A percentile compares a stretch with the other conserved stretches of the same genome.
These are phyloP conservation scores for Coemansia sp. DNA, from an alignment of 192 early-diverging fungal species.

Conservation along the genomic window DNA sequence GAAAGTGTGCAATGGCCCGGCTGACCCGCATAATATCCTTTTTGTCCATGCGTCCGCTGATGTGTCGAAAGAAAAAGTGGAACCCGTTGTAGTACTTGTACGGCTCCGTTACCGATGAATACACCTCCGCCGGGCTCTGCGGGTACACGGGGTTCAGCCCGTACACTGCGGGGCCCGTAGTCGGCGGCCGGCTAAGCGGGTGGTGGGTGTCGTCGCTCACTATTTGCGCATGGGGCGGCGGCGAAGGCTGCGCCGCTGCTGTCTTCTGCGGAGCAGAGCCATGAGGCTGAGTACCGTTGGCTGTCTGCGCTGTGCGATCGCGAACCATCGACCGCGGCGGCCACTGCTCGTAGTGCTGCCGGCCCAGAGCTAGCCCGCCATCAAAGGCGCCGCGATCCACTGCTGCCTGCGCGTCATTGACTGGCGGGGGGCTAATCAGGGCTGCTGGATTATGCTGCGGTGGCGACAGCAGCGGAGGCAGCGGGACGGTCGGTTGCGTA, in stretches of 20 bases:
- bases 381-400: background rate
- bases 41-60: constrained; percentile 82
- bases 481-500: background rate
- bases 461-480: background rate
- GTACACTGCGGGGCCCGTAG: constrained; percentile 44
- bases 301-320: background rate
- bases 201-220: constrained; percentile 17
- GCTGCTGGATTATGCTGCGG: constrained; percentile 5
- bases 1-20: constrained; percentile 80
- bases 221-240: constrained; percentile 20
- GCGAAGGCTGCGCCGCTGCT: constrained; percentile 6
- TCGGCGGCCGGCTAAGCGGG: constrained; percentile 36
- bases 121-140: constrained; percentile 59
- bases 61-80: constrained; percentile 82
- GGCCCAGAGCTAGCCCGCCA: constrained; percentile 5
- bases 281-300: background rate
- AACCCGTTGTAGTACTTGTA: constrained; percentile 92
- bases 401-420: background rate
- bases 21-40: constrained; percentile 86
- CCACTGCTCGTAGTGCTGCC: constrained; percentile 28
- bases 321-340: constrained; percentile 9
- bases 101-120: constrained; percentile 72
- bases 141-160: constrained; percentile 46
- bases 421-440: background rate
- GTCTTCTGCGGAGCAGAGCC: constrained; percentile 12